Conservation (phyloP, 768 basidiomycete genomes). For the Amanita subjunquillea region DNA sequence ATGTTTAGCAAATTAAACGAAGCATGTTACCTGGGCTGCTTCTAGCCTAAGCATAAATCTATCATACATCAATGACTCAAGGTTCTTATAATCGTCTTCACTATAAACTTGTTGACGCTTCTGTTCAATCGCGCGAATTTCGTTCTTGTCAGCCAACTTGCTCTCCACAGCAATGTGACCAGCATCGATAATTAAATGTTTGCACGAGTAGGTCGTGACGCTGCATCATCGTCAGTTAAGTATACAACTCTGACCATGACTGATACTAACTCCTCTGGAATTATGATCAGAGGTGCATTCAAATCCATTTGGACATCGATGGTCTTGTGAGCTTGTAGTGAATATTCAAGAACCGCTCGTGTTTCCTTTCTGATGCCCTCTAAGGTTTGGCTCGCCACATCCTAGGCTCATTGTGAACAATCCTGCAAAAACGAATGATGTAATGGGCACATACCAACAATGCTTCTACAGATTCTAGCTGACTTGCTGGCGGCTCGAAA, state of each 20-base stretch:
- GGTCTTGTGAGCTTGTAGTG: slow-evolving; percentile 89
- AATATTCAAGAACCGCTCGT: slow-evolving; percentile 86
- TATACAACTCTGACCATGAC: neutral
- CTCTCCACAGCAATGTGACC: slow-evolving; percentile 94
- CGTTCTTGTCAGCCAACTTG: slow-evolving; percentile 76
- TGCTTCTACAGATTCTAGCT: slow-evolving; percentile 91
- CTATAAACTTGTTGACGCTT: slow-evolving; percentile 80
- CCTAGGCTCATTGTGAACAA: slow-evolving; percentile 32
- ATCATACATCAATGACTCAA: slow-evolving; percentile 96
- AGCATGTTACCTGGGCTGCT: slow-evolving; percentile 68
- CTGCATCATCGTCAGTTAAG: slow-evolving; percentile 25
- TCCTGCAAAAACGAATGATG: slow-evolving; percentile 1
- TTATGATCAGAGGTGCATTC: slow-evolving; percentile 93
- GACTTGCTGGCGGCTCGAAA: slow-evolving; percentile 89
- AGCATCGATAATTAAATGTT: slow-evolving; percentile 87
- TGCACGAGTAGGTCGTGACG: slow-evolving; percentile 66
- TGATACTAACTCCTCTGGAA: slow-evolving; percentile 76
- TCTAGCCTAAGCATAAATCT: slow-evolving; percentile 73
- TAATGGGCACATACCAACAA: slow-evolving; percentile 49
- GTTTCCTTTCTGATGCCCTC: slow-evolving; percentile 93
- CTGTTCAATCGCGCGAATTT: slow-evolving; percentile 63
- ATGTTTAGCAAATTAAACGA: slow-evolving; percentile 24
- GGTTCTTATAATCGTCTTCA: slow-evolving; percentile 75
- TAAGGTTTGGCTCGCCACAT: slow-evolving; percentile 84
- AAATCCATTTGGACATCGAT: slow-evolving; percentile 94